Conservation (phyloP, 495 filamentous ascomycete genomes). For the Hyaloscypha bicolor region DNA sequence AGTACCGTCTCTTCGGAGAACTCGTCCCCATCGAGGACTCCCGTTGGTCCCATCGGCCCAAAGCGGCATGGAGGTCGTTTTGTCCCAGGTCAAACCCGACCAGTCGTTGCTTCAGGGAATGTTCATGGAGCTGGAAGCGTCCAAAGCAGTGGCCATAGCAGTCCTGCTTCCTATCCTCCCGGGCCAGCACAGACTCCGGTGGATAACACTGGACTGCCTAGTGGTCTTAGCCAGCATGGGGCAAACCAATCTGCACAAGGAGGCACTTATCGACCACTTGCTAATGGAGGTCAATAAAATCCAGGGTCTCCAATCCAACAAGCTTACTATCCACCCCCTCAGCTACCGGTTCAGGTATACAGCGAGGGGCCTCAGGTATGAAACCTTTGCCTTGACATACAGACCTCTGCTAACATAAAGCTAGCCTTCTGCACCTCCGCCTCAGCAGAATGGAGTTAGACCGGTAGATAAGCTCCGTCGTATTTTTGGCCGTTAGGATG, state of each 20-base stretch:
- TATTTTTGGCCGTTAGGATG: neutral
- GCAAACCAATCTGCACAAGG: neutral
- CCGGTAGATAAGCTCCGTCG: neutral
- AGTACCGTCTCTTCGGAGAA: no score
- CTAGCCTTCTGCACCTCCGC: neutral
- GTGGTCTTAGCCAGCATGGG: neutral
- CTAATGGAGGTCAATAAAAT: conserved; percentile 9
- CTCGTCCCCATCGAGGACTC: no score
- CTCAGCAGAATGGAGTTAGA: neutral
- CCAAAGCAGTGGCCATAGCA: no score
- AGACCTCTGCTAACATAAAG: neutral
- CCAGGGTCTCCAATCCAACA: neutral
- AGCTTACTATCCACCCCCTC: neutral
- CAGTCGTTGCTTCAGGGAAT: no score
- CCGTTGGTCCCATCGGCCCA: no score
- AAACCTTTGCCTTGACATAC: neutral
- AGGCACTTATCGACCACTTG: neutral
- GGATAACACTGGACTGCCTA: neutral
- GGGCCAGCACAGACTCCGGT: neutral
- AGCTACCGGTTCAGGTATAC: no score
- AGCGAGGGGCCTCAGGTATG: neutral
- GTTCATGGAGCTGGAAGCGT: no score
- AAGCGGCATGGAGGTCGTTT: no score
- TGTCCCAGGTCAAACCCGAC: no score
- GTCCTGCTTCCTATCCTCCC: no score